Base-by-base conservation (phyloP, 805 yeast genomes). In the Candida anglica region DNA sequence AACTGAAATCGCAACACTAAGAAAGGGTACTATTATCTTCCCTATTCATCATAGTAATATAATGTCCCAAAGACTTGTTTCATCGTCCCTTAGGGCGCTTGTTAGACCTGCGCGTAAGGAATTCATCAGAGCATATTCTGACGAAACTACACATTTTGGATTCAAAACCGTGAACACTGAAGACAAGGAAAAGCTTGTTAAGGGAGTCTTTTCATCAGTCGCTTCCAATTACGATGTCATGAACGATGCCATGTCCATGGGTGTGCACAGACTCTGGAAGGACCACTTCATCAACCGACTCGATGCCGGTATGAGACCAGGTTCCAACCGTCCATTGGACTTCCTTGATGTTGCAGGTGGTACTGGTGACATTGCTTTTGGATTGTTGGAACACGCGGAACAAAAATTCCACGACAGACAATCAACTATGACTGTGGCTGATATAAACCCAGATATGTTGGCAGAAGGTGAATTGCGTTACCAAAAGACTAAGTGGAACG, bases 261-360 rank as follows among this genome's bases (percentile, higher is more conserved):
- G 98, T 27, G 74, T 93, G 30, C 98, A 93, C 58, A 73, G 98
- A 50, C 66, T 91, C 29, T 93, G 98, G 98, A 93, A 93, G 56
- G 78, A 76, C 52, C 95, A 89, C 53, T 83, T 93, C 56, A 88
- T 93, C 50, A 73, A 79, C 47, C 78, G 86, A 45, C 67, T 93
- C 37, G 96, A 93, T 54, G 95, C 97, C 28, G 98, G 98, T 21
- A 79, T 78, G 68, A 75, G 98, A 53, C 91, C 95, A 4, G 94
- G 91, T 29, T 75, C 78, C 10, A 57, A 66, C 10, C 75, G 81
- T 44, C 96, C 96, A 3, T 67, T 93, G 48, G 77, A 80, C 38
- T 91, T 93, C 52, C 71, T 93, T 43, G 98, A 93, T 60, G 98
- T 93, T 37, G 98, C 98, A 18, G 98, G 98, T 39, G 98, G 98